Evolutionary conservation across 805 yeast species (phyloP), one percentile per base, ranked within the genome.

Genomic region (Candida broadrunensis): DNA sequence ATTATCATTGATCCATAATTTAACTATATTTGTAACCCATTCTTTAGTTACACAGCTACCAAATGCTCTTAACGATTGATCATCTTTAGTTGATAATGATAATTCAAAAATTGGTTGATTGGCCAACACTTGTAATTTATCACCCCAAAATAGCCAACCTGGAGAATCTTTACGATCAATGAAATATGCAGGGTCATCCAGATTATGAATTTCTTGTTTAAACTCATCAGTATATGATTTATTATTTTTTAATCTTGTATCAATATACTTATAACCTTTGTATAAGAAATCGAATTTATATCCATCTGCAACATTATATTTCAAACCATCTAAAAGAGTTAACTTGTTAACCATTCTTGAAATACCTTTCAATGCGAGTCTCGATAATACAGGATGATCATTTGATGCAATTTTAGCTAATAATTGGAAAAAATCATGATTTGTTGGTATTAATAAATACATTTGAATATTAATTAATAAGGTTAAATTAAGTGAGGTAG

Each of bases 131-230:
- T 58, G 55, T 59, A 83, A 52, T 0, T 63, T 49, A 15, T 77
- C 61, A 12, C 81, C 85, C 96, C 96, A 88, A 38, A 84, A 83
- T 7, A 85, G 60, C 80, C 89, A 85, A 0, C 95, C 93, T 7
- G 67, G 63, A 52, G 67, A 72, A 2, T 75, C 64, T 38, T 73
- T 75, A 23, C 73, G 73, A 51, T 84, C 89, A 48, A 83, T 69
- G 51, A 63, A 88, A 47, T 69, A 82, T 1, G 47, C 48, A 1
- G 85, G 85, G 17, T 59, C 41, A 0, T 64, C 58, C 12, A 66
- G 59, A 45, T 78, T 77, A 9, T 55, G 52, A 67, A 84, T 63
- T 48, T 85, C 93, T 4, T 52, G 42, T 32, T 60, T 56, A 67
- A 83, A 85, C 1, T 43, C 47, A 0, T 61, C 59, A 2, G 55